A percentile compares a stretch with the other conserved stretches of the same genome.
These are phyloP conservation scores for Crocinoboletus sp. DNA, from an alignment of 1,284 basidiomycete genomes.

Conservation along the genomic window DNA sequence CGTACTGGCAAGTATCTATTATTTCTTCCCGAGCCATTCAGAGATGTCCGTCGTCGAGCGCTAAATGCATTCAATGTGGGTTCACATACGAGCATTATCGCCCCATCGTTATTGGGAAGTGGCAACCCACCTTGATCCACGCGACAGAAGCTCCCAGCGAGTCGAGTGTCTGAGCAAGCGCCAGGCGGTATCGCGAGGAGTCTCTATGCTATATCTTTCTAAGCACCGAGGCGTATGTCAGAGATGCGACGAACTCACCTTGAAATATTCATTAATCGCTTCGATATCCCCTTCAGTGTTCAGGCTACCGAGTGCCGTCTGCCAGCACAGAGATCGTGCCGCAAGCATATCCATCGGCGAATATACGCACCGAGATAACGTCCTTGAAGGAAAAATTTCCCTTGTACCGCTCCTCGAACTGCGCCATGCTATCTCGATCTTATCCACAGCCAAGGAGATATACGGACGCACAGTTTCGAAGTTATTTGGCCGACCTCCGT, in stretches of 20 bases:
- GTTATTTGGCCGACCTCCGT: conserved; percentile 38
- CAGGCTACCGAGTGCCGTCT: conserved; percentile 60
- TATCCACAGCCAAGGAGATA: neutral
- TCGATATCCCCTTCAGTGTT: conserved; percentile 67
- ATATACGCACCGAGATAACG: conserved; percentile 45
- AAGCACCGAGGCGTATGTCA: neutral
- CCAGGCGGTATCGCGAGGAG: conserved; percentile 58
- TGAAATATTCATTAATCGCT: conserved; percentile 64
- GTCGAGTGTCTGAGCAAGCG: conserved; percentile 64
- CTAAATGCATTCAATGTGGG: conserved; percentile 27
- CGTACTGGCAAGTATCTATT: too few relatives aligned
- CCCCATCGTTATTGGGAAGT: neutral
- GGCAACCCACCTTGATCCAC: conserved; percentile 53
- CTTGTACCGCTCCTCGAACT: conserved; percentile 71
- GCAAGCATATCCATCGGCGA: neutral
- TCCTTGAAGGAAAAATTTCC: conserved; percentile 58
- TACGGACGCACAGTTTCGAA: conserved; percentile 52
- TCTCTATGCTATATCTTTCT: conserved; percentile 49
- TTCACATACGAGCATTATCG: neutral
- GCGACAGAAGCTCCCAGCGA: conserved; percentile 53
- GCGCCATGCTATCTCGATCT: conserved; percentile 19
- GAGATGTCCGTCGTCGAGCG: conserved; percentile 54
- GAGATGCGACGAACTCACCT: conserved; percentile 35
- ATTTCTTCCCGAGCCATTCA: conserved; percentile 50
- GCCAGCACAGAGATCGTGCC: conserved; percentile 3